Conservation (phyloP, 192 early-diverging fungal genomes). For the Piromyces sp. region DNA sequence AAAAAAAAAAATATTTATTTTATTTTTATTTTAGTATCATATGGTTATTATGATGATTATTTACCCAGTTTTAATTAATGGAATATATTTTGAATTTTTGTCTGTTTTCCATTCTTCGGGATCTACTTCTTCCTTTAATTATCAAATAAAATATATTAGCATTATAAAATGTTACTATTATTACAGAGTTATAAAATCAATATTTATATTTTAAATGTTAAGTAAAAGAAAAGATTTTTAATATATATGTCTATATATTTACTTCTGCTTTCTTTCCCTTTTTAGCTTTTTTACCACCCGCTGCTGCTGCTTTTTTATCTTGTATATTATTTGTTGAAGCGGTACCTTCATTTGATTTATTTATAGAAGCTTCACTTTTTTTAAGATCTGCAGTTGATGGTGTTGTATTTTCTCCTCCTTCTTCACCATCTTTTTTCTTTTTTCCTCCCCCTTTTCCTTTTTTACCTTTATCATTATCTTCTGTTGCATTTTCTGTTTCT, state of each 20-base stretch:
- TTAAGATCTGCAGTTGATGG: background rate
- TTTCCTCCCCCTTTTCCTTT: background rate
- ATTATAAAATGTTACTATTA: too few species aligned
- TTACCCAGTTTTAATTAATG: slow-evolving; percentile 20
- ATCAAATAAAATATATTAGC: background rate
- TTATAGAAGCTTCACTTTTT: background rate
- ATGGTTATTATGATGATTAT: too few species aligned
- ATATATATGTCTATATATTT: background rate
- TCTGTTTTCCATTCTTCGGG: slow-evolving; percentile 23
- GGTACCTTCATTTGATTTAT: too few species aligned
- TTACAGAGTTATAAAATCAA: too few species aligned
- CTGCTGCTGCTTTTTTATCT: background rate
- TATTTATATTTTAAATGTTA: too few species aligned
- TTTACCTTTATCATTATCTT: slow-evolving; percentile 10
- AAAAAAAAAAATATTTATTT: too few species aligned
- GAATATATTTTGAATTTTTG: slow-evolving; percentile 20
- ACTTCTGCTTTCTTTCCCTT: slow-evolving; percentile 10
- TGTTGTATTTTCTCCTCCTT: background rate
- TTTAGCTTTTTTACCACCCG: slow-evolving; percentile 6
- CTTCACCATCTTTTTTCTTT: slow-evolving; percentile 3
- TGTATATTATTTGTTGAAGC: background rate
- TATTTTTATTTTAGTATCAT: too few species aligned
- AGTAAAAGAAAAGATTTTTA: too few species aligned
- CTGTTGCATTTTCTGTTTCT: slow-evolving; percentile 3
- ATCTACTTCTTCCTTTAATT: slow-evolving; percentile 21